phyloP scores from a whole-genome alignment of 805 yeast species.

The Pachysolen tannophilus region DNA sequence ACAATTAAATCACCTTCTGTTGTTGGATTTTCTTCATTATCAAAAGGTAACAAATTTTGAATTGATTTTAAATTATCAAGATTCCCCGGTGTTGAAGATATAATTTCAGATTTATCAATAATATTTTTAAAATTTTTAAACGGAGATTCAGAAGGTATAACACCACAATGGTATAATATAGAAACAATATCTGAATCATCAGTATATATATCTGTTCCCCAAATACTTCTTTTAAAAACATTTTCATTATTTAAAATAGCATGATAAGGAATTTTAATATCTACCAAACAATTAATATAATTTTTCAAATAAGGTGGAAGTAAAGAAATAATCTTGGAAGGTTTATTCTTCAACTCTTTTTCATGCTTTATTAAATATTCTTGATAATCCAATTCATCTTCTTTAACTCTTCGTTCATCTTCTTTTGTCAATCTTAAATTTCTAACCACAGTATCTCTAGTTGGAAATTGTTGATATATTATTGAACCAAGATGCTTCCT shows the following conservation, averaged over 20 bases:
- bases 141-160: conserved; percentile 34
- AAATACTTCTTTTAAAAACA: conserved; percentile 44
- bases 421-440: conserved; percentile 14
- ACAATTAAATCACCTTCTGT: conserved; percentile 44
- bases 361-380: conserved; percentile 7
- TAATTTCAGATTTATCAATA: conserved; percentile 19
- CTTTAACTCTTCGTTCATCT: conserved; percentile 11
- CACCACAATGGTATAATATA: conserved; percentile 69
- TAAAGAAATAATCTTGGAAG: conserved; percentile 22
- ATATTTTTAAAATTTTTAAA: conserved; percentile 3
- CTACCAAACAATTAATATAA: conserved; percentile 40
- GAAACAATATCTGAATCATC: conserved; percentile 86
- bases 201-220: conserved; percentile 93
- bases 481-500: conserved; percentile 44
- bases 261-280: conserved; percentile 47
- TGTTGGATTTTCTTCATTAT: conserved; percentile 10
- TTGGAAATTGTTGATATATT: conserved; percentile 50
- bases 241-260: conserved; percentile 31
- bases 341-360: conserved; percentile 19
- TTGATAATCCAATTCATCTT: conserved; percentile 10
- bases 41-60: conserved; percentile 25
- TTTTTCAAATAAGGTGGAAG: conserved; percentile 23
- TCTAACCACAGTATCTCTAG: conserved; percentile 27
- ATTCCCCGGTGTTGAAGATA: conserved; percentile 33
- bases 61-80: conserved; percentile 20